Percentiles rank a stretch among this genome's conserved stretches.
Evolutionary conservation across 345 rosid species (phyloP).

Genomic region (Lepidium aucheri): DNA sequence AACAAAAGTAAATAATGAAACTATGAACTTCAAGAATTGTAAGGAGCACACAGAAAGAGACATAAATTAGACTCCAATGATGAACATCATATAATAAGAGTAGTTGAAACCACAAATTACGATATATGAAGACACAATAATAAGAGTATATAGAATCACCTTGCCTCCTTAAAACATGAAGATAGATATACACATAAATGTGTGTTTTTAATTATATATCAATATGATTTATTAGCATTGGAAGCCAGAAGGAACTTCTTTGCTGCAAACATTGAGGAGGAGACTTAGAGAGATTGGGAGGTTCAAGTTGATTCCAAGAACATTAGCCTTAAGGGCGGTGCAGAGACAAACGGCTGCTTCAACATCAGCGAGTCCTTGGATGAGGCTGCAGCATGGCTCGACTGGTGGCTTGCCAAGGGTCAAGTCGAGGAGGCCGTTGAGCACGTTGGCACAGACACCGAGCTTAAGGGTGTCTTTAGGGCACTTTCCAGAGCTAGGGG

Average conservation of each 20-base stretch:
- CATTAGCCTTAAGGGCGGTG: constrained; percentile 43
- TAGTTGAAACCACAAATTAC: not conserved
- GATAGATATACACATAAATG: constrained; percentile 21
- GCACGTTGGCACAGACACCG: constrained; percentile 43
- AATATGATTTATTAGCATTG: constrained; percentile 25
- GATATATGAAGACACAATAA: constrained; percentile 1
- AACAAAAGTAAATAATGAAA: constrained; percentile 5
- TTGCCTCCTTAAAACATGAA: constrained; percentile 16
- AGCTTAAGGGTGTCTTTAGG: constrained; percentile 47
- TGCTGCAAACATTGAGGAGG: constrained; percentile 42
- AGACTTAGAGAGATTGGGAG: constrained; percentile 42
- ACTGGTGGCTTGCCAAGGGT: constrained; percentile 43
- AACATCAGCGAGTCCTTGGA: constrained; percentile 41
- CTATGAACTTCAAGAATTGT: constrained; percentile 13
- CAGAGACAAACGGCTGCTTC: constrained; percentile 56
- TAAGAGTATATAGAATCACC: constrained; percentile 14
- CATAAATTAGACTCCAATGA: not conserved
- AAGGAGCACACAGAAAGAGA: not conserved
- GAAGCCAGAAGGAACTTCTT: constrained; percentile 36
- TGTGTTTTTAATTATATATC: constrained; percentile 2
- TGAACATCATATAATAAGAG: not conserved
- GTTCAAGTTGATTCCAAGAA: constrained; percentile 47
- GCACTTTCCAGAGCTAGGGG: constrained; percentile 31
- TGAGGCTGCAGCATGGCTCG: constrained; percentile 41
- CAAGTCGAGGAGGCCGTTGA: constrained; percentile 41